Evolutionary conservation across 2,329 filamentous ascomycete genomes (phyloP), one percentile per base, ranked within the genome.

Genomic region (Blastomyces parvus): DNA sequence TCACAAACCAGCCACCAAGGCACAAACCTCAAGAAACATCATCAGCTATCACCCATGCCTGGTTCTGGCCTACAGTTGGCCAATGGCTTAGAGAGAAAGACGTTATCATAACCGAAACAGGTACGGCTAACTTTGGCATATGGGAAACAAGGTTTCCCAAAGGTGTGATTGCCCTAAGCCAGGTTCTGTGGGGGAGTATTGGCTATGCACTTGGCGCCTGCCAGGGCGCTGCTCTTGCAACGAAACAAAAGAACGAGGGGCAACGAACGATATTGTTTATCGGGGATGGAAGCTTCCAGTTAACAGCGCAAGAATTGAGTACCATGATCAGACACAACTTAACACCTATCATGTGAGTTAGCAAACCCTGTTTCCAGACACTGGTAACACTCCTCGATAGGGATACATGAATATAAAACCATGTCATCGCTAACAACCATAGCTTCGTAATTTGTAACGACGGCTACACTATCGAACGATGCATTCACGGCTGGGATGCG

Each of bases 391-490:
- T 48, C 50, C 13, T 19, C 30, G 27, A 30, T 33, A 19, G 33
- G 9, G 17, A 33, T 53, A 30, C 19, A 53, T 53, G 19, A 0
- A 27, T n/a, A 53, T 48, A 22, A 4, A 33, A 27, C 25, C 22
- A 42, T 13, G n/a, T 5, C n/a, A 38, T 40, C n/a, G 36, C 55
- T 58, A 50, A 59, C 33, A 25, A 53, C 13, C 22, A 53, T 30
- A 66, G 63, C 27, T 91, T 94, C 73, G 81, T 92, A 65, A 87
- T 94, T 67, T 89, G 88, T 80, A 93, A 93, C 73, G 84, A 91
- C 44, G 90, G 90, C 5, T 95, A 88, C 76, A 93, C 90, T 8
- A 91, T 94, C 72, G 90, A 95, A 77, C 85, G 90, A 33, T 88
- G 84, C 73, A 93, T 94, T 69, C 90, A 95, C 75, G 90, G 90